Conservation (phyloP, 2,329 filamentous ascomycete genomes). For the Trichoderma polysporum region DNA sequence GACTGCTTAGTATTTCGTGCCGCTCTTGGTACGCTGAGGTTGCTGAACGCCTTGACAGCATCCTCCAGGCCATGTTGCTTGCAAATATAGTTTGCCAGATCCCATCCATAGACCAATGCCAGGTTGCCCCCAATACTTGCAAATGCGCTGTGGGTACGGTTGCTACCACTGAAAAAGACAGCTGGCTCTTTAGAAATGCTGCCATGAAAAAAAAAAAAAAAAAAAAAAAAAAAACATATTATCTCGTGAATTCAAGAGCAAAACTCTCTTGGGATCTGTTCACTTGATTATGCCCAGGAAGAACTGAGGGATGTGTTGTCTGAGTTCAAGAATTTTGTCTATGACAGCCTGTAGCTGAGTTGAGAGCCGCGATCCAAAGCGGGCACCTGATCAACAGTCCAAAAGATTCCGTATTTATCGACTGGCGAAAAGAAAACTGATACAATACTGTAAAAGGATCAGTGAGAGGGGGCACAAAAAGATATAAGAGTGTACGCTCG, state of each 20-base stretch:
- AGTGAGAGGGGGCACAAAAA: constrained; percentile 36
- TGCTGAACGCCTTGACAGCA: constrained; percentile 36
- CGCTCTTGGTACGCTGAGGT: constrained; percentile 34
- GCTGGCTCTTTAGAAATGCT: constrained; percentile 29
- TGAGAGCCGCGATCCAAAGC: not conserved
- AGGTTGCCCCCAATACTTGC: constrained; percentile 50
- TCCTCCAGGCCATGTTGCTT: constrained; percentile 26
- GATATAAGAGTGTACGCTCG: not conserved
- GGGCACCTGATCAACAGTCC: constrained; percentile 36
- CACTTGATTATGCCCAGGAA: constrained; percentile 41
- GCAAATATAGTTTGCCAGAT: constrained; percentile 45
- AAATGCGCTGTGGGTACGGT: constrained; percentile 51
- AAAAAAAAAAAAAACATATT: constrained; percentile 45
- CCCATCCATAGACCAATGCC: constrained; percentile 47
- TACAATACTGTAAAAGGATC: too few relatives aligned
- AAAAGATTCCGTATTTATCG: constrained; percentile 41
- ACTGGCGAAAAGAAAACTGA: constrained; percentile 47
- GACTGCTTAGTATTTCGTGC: constrained; percentile 26
- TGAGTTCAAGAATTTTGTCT: constrained; percentile 26
- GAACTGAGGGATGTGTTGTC: constrained; percentile 38
- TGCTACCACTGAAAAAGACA: constrained; percentile 50
- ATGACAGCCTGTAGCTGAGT: not conserved
- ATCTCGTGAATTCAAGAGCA: constrained; percentile 39
- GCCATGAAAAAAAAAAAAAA: constrained; percentile 42
- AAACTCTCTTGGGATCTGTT: constrained; percentile 39